Percentiles rank a stretch among this genome's conserved stretches.
These are phyloP conservation scores for Morella rubra DNA, from an alignment of 306 rosid species.

Conservation along the genomic window DNA sequence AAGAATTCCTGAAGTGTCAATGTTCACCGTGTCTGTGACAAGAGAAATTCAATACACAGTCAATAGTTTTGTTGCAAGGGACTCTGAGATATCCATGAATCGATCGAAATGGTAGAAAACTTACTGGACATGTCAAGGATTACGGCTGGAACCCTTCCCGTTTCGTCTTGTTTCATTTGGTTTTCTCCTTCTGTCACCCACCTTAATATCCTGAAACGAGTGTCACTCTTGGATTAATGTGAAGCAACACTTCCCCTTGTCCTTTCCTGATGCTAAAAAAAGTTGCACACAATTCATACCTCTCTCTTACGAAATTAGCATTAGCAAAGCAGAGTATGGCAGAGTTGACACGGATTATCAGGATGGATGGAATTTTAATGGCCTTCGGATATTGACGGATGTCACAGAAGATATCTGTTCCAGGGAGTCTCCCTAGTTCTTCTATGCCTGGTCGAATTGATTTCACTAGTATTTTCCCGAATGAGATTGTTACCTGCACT, in stretches of 20 bases:
- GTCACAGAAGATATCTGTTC: conserved; percentile 66
- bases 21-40: conserved; percentile 56
- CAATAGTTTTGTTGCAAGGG: too few species aligned
- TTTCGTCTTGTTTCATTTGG: conserved; percentile 31
- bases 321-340: conserved; percentile 85
- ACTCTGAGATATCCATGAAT: too few species aligned
- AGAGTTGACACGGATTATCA: conserved; percentile 63
- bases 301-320: conserved; percentile 74
- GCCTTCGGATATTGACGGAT: conserved; percentile 81
- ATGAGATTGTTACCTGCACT: conserved; percentile 71
- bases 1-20: conserved; percentile 82
- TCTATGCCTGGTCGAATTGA: conserved; percentile 76
- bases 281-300: conserved; percentile 27
- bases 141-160: conserved; percentile 44
- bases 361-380: conserved; percentile 54
- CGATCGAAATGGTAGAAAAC: conserved; percentile 19
- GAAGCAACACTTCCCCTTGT: background rate
- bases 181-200: conserved; percentile 51
- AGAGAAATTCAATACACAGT: background rate
- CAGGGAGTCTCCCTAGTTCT: conserved; percentile 66
- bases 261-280: background rate
- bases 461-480: conserved; percentile 68
- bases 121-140: conserved; percentile 83
- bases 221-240: background rate
- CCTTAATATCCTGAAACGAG: conserved; percentile 52